These are phyloP conservation scores for Filobasidium floriforme DNA, from an alignment of 768 basidiomycete genomes.

Conservation along the genomic window DNA sequence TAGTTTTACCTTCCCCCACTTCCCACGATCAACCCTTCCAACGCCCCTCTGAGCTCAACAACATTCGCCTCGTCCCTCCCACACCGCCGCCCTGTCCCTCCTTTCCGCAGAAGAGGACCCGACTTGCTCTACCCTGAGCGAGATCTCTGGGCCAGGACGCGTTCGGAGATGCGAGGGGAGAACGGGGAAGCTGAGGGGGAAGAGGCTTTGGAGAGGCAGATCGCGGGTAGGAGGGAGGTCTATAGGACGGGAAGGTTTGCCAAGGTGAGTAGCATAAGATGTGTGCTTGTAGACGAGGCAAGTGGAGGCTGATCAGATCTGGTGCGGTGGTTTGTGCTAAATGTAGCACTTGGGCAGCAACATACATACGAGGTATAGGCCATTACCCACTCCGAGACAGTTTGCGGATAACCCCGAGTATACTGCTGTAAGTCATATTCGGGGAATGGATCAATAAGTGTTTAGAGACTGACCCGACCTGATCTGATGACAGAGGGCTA, in stretches of 20 bases:
- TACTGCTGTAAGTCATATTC: conserved; percentile 47
- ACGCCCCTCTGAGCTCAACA: conserved; percentile 11
- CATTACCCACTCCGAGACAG: conserved; percentile 77
- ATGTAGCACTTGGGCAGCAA: conserved; percentile 84
- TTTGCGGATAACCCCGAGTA: conserved; percentile 69
- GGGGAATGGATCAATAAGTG: no score
- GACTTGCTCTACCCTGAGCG: conserved; percentile 43
- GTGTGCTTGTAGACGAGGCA: neutral
- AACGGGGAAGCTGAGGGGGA: conserved; percentile 51
- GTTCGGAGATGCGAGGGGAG: conserved; percentile 44
- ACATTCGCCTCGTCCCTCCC: conserved; percentile 26
- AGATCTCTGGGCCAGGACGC: conserved; percentile 26
- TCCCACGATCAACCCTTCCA: conserved; percentile 34
- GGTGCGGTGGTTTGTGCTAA: neutral
- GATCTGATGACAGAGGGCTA: conserved; percentile 54
- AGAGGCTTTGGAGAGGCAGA: conserved; percentile 68
- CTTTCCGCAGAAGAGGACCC: conserved; percentile 8
- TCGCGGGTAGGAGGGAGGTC: conserved; percentile 67
- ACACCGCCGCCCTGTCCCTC: conserved; percentile 20
- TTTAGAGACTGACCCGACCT: neutral
- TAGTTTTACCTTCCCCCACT: conserved; percentile 65
- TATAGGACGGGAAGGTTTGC: conserved; percentile 73
- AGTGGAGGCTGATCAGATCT: neutral
- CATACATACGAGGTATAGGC: conserved; percentile 72
- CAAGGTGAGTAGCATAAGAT: conserved; percentile 55